These are phyloP conservation scores for Nemophila menziesii DNA, from an alignment of 257 asterid species.

Conservation along the genomic window DNA sequence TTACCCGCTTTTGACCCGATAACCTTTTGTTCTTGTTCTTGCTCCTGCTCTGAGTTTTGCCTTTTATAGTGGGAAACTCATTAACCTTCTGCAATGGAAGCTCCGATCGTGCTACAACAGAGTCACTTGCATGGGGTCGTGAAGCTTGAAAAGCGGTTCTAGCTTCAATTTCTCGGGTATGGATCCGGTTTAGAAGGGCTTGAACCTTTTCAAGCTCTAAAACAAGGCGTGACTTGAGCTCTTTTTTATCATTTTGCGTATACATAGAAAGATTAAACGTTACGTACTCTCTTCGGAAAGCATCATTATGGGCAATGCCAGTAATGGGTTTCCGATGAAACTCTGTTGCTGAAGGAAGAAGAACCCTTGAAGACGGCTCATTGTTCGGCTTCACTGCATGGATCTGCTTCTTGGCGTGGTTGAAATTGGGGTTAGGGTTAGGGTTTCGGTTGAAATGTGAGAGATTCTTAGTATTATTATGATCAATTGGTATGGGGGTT, in stretches of 20 bases:
- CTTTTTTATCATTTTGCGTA: slow-evolving; percentile 13
- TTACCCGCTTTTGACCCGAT: slow-evolving; percentile 12
- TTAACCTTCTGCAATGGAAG: too few species aligned
- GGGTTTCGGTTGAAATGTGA: slow-evolving; percentile 14
- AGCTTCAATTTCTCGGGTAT: slow-evolving; percentile 4
- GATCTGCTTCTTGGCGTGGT: slow-evolving; percentile 5
- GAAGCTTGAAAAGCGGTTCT: not conserved
- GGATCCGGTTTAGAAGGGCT: slow-evolving; percentile 9
- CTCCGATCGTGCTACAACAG: too few species aligned
- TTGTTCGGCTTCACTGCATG: slow-evolving; percentile 5
- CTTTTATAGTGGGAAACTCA: too few species aligned
- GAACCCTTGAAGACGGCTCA: slow-evolving; percentile 8
- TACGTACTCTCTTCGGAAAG: slow-evolving; percentile 13
- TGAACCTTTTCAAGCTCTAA: slow-evolving; percentile 19
- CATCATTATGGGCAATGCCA: not conserved
- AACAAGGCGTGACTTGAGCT: slow-evolving; percentile 13
- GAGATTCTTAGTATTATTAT: not conserved
- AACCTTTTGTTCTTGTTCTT: slow-evolving; percentile 3
- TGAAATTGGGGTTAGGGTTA: slow-evolving; percentile 7
- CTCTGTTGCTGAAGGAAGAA: not conserved
- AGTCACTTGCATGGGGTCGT: not conserved
- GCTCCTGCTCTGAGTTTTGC: not conserved
- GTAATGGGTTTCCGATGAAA: slow-evolving; percentile 6
- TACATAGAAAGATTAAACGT: slow-evolving; percentile 15
- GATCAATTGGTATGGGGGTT: slow-evolving; percentile 8